phyloP scores from a whole-genome alignment of 176 grass and related monocot species.

The Areca catechu region DNA sequence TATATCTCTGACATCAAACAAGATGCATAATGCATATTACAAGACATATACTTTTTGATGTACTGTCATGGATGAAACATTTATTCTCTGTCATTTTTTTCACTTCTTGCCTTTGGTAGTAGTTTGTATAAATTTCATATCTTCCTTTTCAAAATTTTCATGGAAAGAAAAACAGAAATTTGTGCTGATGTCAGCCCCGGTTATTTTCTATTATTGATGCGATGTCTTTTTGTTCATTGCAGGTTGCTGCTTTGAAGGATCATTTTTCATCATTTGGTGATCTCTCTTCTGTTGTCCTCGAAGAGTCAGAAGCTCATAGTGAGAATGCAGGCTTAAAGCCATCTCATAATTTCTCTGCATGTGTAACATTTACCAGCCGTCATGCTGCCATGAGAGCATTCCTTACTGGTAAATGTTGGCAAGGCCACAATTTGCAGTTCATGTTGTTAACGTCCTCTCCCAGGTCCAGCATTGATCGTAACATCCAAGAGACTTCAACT shows the following conservation, averaged over 20 bases:
- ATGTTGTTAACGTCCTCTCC: constrained; percentile 64
- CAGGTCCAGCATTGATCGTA: constrained; percentile 32
- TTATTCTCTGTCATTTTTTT: too few relatives aligned
- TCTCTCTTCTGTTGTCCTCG: constrained; percentile 62
- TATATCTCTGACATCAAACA: too few relatives aligned
- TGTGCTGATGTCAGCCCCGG: too few relatives aligned
- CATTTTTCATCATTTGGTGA: constrained; percentile 89
- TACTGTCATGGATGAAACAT: too few relatives aligned
- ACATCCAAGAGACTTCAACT: constrained; percentile 24
- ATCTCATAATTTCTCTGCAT: constrained; percentile 48
- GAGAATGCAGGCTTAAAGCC: constrained; percentile 44
- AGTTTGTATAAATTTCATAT: too few relatives aligned
- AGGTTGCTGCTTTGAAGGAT: constrained; percentile 75
- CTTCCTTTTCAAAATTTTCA: too few relatives aligned
- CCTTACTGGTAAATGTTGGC: constrained; percentile 64
- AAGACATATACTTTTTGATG: too few relatives aligned
- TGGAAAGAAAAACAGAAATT: too few relatives aligned
- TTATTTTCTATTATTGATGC: too few relatives aligned
- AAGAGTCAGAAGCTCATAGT: constrained; percentile 47
- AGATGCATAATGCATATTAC: too few relatives aligned
- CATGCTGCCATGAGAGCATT: constrained; percentile 84
- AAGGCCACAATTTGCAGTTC: constrained; percentile 58
- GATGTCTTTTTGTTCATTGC: constrained; percentile 7
- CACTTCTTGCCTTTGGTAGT: too few relatives aligned
- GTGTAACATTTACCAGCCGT: constrained; percentile 62